phyloP scores from a whole-genome alignment of 257 asterid species.

The Petunia axillaris region DNA sequence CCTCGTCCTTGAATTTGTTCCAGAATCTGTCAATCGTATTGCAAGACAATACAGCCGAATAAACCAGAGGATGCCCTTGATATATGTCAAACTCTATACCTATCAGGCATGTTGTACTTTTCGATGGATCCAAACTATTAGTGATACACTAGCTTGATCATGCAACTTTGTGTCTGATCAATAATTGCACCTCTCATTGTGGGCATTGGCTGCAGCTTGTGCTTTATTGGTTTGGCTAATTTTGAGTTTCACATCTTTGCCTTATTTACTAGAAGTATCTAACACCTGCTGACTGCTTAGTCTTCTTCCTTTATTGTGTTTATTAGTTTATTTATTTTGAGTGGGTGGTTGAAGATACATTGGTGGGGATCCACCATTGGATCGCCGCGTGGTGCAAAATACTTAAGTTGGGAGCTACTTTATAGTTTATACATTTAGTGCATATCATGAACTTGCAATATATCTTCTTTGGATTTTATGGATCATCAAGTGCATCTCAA shows the following conservation, averaged over 20 bases:
- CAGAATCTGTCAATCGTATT: constrained; percentile 90
- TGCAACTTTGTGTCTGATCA: background rate
- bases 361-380: background rate
- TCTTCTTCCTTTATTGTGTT: background rate
- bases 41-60: constrained; percentile 94
- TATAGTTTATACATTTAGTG: background rate
- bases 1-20: constrained; percentile 93
- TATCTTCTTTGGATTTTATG: background rate
- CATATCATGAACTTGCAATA: background rate
- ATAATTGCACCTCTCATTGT: background rate
- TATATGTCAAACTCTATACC: constrained; percentile 88
- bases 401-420: background rate
- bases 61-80: constrained; percentile 87
- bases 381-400: background rate
- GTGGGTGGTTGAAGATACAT: background rate
- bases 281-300: background rate
- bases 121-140: background rate
- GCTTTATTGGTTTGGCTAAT: constrained; percentile 23
- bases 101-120: constrained; percentile 63
- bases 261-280: background rate
- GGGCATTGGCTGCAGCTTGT: constrained; percentile 14
- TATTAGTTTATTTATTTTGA: background rate
- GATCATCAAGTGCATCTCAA: background rate
- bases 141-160: constrained; percentile 9
- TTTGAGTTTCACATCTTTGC: background rate